Evolutionary conservation across 495 filamentous ascomycete genomes (phyloP).

Genomic region (Jackrogersella multiformis): DNA sequence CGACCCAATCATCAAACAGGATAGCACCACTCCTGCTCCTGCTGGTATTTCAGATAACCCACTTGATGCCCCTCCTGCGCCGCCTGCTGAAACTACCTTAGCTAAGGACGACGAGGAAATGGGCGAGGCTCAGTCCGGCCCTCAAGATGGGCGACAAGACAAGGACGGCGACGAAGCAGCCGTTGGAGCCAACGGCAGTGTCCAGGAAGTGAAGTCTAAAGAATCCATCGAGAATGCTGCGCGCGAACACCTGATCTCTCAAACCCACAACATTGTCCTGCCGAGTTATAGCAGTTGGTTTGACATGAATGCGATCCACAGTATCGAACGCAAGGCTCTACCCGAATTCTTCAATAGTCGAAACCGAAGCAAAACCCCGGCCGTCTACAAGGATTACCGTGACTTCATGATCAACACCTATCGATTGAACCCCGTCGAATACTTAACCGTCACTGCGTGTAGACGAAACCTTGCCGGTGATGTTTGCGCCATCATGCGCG

Average conservation of each 20-base stretch:
- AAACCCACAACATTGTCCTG: constrained; percentile 93
- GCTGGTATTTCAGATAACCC: constrained; percentile 77
- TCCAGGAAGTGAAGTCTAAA: constrained; percentile 68
- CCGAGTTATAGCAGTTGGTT: constrained; percentile 98
- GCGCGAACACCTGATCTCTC: constrained; percentile 86
- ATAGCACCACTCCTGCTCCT: constrained; percentile 61
- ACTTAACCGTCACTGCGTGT: constrained; percentile 97
- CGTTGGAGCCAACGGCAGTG: constrained; percentile 48
- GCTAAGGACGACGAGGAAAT: constrained; percentile 86
- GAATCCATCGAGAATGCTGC: constrained; percentile 84
- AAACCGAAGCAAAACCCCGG: constrained; percentile 95
- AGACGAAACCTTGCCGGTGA: constrained; percentile 94
- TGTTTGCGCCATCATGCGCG: constrained; percentile 98
- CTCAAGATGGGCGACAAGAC: constrained; percentile 57
- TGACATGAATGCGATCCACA: constrained; percentile 91
- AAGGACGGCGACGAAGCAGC: constrained; percentile 60
- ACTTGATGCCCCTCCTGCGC: constrained; percentile 83
- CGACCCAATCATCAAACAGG: constrained; percentile 63
- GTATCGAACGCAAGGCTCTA: constrained; percentile 87
- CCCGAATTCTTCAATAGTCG: constrained; percentile 98
- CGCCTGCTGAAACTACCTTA: constrained; percentile 68
- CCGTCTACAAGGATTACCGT: constrained; percentile 98
- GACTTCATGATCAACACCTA: constrained; percentile 99
- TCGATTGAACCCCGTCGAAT: constrained; percentile 91
- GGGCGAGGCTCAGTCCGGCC: constrained; percentile 71